phyloP scores from a whole-genome alignment of 495 filamentous ascomycete genomes.

The Penicillium manginii region DNA sequence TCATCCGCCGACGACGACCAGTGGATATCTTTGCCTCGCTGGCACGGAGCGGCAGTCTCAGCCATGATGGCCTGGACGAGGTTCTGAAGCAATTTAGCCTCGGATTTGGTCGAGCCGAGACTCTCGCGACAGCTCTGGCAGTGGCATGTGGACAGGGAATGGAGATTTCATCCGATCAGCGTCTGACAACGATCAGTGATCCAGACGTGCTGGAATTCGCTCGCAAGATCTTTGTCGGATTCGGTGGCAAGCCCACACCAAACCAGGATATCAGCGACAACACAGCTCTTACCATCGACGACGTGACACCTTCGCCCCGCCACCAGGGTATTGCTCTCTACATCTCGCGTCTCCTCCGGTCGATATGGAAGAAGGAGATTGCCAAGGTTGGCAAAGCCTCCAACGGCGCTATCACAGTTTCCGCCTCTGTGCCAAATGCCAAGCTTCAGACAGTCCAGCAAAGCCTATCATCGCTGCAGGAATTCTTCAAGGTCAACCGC shows the following conservation, averaged over 20 bases:
- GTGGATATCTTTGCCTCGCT: constrained; percentile 91
- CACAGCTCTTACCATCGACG: constrained; percentile 64
- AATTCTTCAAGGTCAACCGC: constrained; percentile 83
- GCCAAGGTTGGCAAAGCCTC: constrained; percentile 60
- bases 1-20: constrained; percentile 78
- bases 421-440: constrained; percentile 53
- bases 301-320: constrained; percentile 82
- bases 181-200: constrained; percentile 73
- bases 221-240: constrained; percentile 84
- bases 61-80: constrained; percentile 77
- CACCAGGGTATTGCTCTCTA: constrained; percentile 89
- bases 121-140: constrained; percentile 85
- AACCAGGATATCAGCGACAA: constrained; percentile 75
- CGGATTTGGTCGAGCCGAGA: constrained; percentile 83
- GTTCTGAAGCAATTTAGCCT: constrained; percentile 81
- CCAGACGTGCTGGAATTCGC: constrained; percentile 80
- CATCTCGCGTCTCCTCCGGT: constrained; percentile 79
- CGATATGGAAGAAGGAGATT: constrained; percentile 78
- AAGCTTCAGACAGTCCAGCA: constrained; percentile 80
- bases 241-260: constrained; percentile 78
- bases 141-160: constrained; percentile 94
- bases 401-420: constrained; percentile 52
- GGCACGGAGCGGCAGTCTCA: constrained; percentile 69
- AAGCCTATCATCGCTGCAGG: constrained; percentile 73
- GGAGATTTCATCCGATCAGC: constrained; percentile 71